Evolutionary conservation across 352 stramenopile species (phyloP).

Genomic region (Blastocystis sp.): DNA sequence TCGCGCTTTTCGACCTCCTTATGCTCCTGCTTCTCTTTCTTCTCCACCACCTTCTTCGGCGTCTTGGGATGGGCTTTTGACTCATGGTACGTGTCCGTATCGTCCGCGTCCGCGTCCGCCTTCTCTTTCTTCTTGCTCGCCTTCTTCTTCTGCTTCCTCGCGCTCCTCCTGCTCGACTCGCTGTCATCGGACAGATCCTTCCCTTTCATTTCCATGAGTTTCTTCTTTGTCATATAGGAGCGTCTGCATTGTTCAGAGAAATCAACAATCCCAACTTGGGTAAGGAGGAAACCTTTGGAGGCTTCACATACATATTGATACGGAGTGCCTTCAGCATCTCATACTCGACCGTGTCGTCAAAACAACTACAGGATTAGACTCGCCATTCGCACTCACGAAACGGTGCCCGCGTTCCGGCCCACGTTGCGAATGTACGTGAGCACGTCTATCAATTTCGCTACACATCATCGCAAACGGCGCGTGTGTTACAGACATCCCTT

Average conservation of each 20-base stretch:
- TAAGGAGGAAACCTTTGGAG: neutral
- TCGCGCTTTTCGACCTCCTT: neutral
- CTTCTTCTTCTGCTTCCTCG: neutral
- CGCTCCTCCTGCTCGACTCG: neutral
- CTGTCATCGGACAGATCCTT: neutral
- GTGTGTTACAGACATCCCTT: neutral
- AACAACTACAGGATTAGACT: neutral
- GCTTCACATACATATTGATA: neutral
- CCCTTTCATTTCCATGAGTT: neutral
- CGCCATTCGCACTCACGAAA: neutral
- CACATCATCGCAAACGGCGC: neutral
- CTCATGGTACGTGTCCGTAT: neutral
- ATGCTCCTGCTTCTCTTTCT: neutral
- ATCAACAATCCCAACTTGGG: neutral
- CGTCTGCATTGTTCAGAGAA: neutral
- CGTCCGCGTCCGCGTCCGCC: neutral
- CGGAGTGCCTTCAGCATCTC: neutral
- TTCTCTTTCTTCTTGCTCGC: neutral
- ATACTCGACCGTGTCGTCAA: neutral
- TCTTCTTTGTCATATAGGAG: neutral
- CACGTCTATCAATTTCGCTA: neutral
- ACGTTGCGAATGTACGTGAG: neutral
- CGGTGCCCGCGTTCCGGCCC: neutral
- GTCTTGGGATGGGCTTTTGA: neutral
- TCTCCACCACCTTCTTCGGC: neutral